Evolutionary conservation across 148 eudicot species (phyloP).

Genomic region (Cornus controversa): DNA sequence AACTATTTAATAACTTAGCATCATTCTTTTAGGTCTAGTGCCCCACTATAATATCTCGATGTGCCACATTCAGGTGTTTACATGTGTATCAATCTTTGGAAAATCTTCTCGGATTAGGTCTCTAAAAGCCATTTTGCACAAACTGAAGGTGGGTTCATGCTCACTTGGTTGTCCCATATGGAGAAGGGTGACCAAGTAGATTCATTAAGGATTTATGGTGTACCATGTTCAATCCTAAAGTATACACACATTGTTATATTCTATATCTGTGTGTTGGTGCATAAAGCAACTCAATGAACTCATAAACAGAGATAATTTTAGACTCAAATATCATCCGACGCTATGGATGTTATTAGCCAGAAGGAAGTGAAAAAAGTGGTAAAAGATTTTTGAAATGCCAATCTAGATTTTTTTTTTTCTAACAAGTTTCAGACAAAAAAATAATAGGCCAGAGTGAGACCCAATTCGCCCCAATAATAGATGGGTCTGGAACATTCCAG

Average conservation of each 20-base stretch:
- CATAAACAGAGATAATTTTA: too few relatives aligned
- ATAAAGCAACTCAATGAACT: too few relatives aligned
- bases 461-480: too few relatives aligned
- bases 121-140: not conserved
- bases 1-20: not conserved
- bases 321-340: too few relatives aligned
- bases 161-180: not conserved
- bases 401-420: too few relatives aligned
- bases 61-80: not conserved
- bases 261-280: too few relatives aligned
- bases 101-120: not conserved
- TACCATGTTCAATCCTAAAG: too few relatives aligned
- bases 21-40: not conserved
- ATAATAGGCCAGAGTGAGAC: too few relatives aligned
- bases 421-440: too few relatives aligned
- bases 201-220: too few relatives aligned
- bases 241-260: too few relatives aligned
- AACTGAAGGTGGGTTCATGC: slow-evolving; percentile 1
- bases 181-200: not conserved
- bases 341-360: not conserved
- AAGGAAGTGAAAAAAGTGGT: not conserved
- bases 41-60: not conserved
- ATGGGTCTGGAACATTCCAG: too few relatives aligned
- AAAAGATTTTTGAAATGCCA: not conserved
- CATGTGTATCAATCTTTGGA: not conserved